Conservation (phyloP, 306 rosid species). For the Dalbergia oliveri region DNA sequence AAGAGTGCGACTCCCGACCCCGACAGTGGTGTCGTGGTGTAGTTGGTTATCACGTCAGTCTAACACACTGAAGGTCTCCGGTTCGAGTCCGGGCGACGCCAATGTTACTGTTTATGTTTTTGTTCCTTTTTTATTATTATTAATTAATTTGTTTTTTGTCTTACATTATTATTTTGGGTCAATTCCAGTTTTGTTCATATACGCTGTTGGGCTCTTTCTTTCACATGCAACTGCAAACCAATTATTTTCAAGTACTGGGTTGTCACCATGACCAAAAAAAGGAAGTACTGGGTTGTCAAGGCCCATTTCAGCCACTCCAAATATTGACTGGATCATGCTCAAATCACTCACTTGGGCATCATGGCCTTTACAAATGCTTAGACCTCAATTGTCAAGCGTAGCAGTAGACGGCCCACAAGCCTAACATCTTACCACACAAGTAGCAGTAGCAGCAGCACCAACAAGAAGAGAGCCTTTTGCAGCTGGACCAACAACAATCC, state of each 20-base stretch:
- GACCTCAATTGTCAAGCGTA: too few species aligned
- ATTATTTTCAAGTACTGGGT: background rate
- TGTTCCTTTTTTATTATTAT: too few species aligned
- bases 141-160: too few species aligned
- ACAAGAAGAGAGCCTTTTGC: background rate
- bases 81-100: slow-evolving; percentile 84
- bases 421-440: background rate
- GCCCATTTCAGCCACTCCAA: slow-evolving; percentile 14
- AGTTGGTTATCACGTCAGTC: slow-evolving; percentile 60
- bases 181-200: background rate
- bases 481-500: slow-evolving; percentile 35
- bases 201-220: background rate
- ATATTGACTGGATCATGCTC: slow-evolving; percentile 3
- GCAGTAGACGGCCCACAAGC: background rate
- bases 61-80: slow-evolving; percentile 92
- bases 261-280: background rate
- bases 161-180: background rate
- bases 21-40: slow-evolving; percentile 48
- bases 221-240: background rate
- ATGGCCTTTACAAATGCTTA: slow-evolving; percentile 7
- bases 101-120: background rate
- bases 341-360: background rate
- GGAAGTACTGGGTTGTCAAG: background rate
- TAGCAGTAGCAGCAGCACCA: background rate
- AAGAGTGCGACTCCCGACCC: too few species aligned